phyloP scores from a whole-genome alignment of 805 yeast species.

The Metschnikowia hibisci region DNA sequence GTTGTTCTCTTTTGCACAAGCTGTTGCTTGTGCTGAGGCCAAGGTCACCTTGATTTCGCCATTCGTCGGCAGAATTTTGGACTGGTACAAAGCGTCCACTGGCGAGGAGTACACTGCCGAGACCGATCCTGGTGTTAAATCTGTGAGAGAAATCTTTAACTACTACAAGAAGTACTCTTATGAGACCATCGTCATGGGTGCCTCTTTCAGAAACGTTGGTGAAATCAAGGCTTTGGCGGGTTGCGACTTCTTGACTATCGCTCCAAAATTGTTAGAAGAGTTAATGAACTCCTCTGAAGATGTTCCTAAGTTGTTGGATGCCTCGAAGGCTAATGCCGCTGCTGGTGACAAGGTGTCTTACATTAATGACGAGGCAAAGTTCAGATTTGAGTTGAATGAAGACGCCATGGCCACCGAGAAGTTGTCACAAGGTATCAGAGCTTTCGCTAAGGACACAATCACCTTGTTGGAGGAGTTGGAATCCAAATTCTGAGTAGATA shows the following conservation, averaged over 20 bases:
- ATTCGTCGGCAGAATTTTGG: conserved; percentile 97
- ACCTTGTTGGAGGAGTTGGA: conserved; percentile 69
- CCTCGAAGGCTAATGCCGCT: conserved; percentile 48
- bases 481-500: conserved; percentile 41
- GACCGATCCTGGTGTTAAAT: conserved; percentile 92
- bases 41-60: conserved; percentile 94
- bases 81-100: conserved; percentile 94
- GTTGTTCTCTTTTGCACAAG: conserved; percentile 93
- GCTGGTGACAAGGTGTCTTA: conserved; percentile 61
- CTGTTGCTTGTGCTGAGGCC: conserved; percentile 99
- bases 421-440: conserved; percentile 96
- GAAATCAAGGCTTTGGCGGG: conserved; percentile 98
- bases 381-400: conserved; percentile 89
- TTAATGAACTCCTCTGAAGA: conserved; percentile 71
- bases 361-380: conserved; percentile 80
- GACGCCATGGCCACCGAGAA: conserved; percentile 99
- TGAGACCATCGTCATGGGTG: conserved; percentile 99
- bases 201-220: conserved; percentile 96
- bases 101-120: conserved; percentile 76
- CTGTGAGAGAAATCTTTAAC: conserved; percentile 87
- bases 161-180: conserved; percentile 97
- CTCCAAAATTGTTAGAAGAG: conserved; percentile 89
- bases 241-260: conserved; percentile 90
- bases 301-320: conserved; percentile 80
- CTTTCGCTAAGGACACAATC: conserved; percentile 88